Evolutionary conservation across 805 yeast genomes (phyloP).

Genomic region (Debaryomyces maramus): DNA sequence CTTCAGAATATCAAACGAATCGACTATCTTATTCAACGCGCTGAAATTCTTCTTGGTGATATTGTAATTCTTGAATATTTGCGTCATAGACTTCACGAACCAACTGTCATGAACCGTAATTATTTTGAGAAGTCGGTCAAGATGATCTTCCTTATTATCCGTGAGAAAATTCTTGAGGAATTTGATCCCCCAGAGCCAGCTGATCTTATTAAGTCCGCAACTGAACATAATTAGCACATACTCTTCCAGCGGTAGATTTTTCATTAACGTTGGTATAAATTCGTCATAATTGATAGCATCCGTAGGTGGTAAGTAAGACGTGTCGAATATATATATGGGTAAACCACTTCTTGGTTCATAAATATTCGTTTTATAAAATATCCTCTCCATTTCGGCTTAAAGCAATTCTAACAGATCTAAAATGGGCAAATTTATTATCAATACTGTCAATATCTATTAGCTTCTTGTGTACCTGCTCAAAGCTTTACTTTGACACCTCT

Average conservation of each 20-base stretch:
- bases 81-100: constrained; percentile 78
- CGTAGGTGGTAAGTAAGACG: constrained; percentile 72
- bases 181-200: constrained; percentile 69
- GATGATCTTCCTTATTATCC: constrained; percentile 41
- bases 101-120: constrained; percentile 89
- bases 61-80: constrained; percentile 62
- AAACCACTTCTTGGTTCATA: constrained; percentile 64
- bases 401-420: background rate
- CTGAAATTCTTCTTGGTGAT: constrained; percentile 32
- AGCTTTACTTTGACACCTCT: no score
- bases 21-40: constrained; percentile 26
- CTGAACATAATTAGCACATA: constrained; percentile 76
- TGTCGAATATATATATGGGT: constrained; percentile 81
- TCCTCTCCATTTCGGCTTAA: constrained; percentile 31
- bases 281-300: constrained; percentile 44
- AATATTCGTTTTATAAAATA: constrained; percentile 59
- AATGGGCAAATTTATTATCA: background rate
- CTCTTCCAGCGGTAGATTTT: constrained; percentile 57
- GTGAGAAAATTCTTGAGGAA: constrained; percentile 58
- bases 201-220: constrained; percentile 69
- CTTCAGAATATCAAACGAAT: constrained; percentile 18
- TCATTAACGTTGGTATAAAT: constrained; percentile 57
- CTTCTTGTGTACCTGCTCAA: no score
- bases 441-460: background rate
- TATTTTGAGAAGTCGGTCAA: constrained; percentile 52